Base-by-base conservation (phyloP, 73 alveolate species). In the Diophrys appendiculata region DNA sequence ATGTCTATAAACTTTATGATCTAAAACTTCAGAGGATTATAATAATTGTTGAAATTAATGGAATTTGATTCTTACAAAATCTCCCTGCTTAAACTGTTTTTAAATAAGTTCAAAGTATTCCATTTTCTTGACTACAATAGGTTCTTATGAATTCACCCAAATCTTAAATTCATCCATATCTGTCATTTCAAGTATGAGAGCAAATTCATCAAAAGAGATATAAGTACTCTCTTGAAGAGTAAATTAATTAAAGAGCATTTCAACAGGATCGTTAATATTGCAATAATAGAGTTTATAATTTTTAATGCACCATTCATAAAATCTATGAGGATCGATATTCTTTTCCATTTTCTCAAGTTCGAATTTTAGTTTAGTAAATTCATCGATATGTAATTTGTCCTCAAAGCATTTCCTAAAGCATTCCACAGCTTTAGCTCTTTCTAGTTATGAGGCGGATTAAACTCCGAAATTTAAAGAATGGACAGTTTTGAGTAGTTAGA, bases 371-470 rank as follows among this genome's bases (percentile, higher is more conserved):
- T 73, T 72, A 27, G 68, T 31, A 18, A 55, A 54, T 11, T 31
- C 60, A 22, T 72, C 84, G 8, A 68, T 55, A 0, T 77, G 89
- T 18, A 80, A 53, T 73, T 73, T 82, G 3, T 55, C 65, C 28
- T 73, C 84, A 33, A 82, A 60, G 5, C 56, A n/a, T 29, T 82
- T 82, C 29, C 65, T 72, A 69, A 82, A 73, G 1, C 64, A 34
- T 35, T 82, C 90, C 24, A 82, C 68, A 0, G 90, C 82, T 73
- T 82, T 82, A 73, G 80, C 27, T 33, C 60, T 22, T 32, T 60
- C 70, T 73, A 81, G 14, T 76, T 68, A 18, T 54, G 26, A 35
- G 52, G 27, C 0, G 54, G 69, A 23, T 72, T 34, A 23, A 72
- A 0, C 25, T 2, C 84, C 84, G 18, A 69, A 27, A 54, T 82